A percentile compares a stretch with the other conserved stretches of the same genome.
These are phyloP conservation scores for Leccinum pellstonianum DNA, from an alignment of 768 basidiomycete species.

Conservation along the genomic window DNA sequence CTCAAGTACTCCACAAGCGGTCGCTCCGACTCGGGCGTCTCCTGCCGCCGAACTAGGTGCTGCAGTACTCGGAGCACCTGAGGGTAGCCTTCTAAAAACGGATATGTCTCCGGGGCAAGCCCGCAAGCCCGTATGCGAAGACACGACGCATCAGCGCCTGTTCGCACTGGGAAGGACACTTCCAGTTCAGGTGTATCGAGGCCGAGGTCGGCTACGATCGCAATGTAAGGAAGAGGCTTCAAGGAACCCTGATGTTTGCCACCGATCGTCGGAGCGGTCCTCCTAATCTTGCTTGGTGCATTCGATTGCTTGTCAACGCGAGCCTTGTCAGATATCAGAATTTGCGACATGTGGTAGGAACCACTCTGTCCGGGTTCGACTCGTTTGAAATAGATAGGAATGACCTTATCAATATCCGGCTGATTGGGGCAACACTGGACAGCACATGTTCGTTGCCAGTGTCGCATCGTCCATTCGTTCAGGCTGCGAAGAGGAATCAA, in stretches of 20 bases:
- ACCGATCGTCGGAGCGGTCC: neutral
- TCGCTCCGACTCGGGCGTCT: no score
- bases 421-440: neutral
- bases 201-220: neutral
- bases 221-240: neutral
- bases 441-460: neutral
- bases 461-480: neutral
- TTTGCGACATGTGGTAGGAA: neutral
- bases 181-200: neutral
- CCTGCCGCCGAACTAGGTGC: fast-evolving
- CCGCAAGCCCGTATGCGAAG: no score
- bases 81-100: no score
- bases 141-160: no score
- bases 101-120: no score
- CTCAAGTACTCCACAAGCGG: neutral
- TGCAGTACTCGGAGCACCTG: no score
- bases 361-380: no score
- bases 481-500: neutral
- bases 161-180: neutral
- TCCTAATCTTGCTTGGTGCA: neutral
- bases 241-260: neutral
- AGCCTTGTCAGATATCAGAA: neutral
- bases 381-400: neutral
- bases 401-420: neutral
- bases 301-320: neutral